Evolutionary conservation across 202 grass and related monocot genomes (phyloP).

Genomic region (Zizania palustris): DNA sequence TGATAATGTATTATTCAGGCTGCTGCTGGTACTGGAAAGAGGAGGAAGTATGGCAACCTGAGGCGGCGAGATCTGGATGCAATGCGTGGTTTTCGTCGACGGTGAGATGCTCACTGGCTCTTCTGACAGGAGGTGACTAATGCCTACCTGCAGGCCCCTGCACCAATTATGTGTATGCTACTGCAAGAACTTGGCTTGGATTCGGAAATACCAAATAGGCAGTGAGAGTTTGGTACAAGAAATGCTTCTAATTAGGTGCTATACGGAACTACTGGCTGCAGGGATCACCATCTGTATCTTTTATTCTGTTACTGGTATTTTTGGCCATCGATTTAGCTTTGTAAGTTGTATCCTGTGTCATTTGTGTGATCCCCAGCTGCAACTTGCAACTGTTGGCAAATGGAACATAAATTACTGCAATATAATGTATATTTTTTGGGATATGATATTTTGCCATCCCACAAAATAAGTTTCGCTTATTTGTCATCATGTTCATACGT

Average conservation of each 20-base stretch:
- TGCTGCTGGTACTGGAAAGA: slow-evolving; percentile 33
- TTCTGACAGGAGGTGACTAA: neutral
- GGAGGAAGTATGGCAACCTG: slow-evolving; percentile 58
- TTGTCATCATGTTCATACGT: too few species aligned
- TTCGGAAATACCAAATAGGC: neutral
- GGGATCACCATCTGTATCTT: neutral
- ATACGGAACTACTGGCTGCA: neutral
- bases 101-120: slow-evolving; percentile 26
- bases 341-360: neutral
- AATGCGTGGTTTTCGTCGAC: slow-evolving; percentile 55
- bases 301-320: neutral
- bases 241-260: neutral
- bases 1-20: slow-evolving; percentile 29
- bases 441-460: neutral
- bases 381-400: slow-evolving; percentile 2
- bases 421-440: neutral
- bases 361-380: neutral
- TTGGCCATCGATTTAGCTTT: slow-evolving; percentile 8
- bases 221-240: neutral
- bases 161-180: neutral
- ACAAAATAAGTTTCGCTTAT: too few species aligned
- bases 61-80: slow-evolving; percentile 54
- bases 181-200: neutral
- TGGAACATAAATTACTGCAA: neutral
- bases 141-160: neutral